These are phyloP conservation scores for Aspergillus coremiiformis DNA, from an alignment of 495 filamentous ascomycete species.

Conservation along the genomic window DNA sequence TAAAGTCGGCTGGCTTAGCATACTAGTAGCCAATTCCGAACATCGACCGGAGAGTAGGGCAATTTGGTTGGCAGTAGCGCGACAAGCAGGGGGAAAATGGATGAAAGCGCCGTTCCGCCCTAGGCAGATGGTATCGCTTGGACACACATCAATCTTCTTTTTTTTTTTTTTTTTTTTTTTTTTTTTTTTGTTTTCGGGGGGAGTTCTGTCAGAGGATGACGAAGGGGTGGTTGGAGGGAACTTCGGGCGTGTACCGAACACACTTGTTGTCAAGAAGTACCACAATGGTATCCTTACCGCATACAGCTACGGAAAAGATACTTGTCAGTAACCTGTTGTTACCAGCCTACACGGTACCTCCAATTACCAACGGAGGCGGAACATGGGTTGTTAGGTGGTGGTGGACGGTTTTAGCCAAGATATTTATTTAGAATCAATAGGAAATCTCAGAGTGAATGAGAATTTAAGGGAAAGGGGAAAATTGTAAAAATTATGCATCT, in stretches of 20 bases:
- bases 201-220: slow-evolving; percentile 4
- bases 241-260: slow-evolving; percentile 30
- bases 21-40: slow-evolving; percentile 18
- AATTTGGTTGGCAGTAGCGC: slow-evolving; percentile 20
- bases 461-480: neutral
- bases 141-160: slow-evolving; percentile 1
- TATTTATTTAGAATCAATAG: neutral
- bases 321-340: slow-evolving; percentile 11
- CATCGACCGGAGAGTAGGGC: slow-evolving; percentile 12
- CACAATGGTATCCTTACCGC: slow-evolving; percentile 18
- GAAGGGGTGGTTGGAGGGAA: slow-evolving; percentile 14
- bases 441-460: neutral
- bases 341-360: slow-evolving; percentile 6
- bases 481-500: neutral
- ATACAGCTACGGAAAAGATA: slow-evolving; percentile 15
- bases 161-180: slow-evolving; percentile 1
- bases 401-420: neutral
- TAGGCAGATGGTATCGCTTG: slow-evolving; percentile 4
- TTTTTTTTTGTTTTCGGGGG: neutral
- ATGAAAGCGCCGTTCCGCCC: slow-evolving; percentile 14
- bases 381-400: neutral
- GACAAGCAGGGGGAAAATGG: slow-evolving; percentile 19
- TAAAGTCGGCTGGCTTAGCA: slow-evolving; percentile 17
- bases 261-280: slow-evolving; percentile 18
- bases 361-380: slow-evolving; percentile 15